Evolutionary conservation across 352 stramenopile genomes (phyloP).

Genomic region (Lagenidium sp.): DNA sequence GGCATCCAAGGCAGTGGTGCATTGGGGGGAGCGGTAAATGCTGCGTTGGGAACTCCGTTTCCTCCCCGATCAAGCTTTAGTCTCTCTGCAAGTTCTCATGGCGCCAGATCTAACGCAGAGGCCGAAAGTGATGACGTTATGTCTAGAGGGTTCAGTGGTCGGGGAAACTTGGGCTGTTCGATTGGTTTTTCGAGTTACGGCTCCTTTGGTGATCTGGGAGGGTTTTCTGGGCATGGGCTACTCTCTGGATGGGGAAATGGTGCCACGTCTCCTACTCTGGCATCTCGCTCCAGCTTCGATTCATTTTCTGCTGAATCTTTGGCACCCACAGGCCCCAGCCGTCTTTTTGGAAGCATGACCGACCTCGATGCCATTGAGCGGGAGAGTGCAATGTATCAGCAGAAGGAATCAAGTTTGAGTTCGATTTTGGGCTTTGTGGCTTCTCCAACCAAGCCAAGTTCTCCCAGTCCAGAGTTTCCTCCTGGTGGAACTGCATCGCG

Average conservation of each 20-base stretch:
- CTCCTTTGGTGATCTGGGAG: constrained; percentile 37
- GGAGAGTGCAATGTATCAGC: constrained; percentile 57
- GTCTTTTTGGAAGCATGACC: constrained; percentile 42
- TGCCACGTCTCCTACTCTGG: too few species aligned
- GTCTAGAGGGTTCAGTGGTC: too few species aligned
- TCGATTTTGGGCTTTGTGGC: constrained; percentile 31
- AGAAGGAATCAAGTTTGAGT: constrained; percentile 65
- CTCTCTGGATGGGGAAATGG: constrained; percentile 46
- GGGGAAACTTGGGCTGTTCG: constrained; percentile 37
- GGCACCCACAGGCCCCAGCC: too few species aligned
- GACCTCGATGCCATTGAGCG: constrained; percentile 67
- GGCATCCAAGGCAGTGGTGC: constrained; percentile 14
- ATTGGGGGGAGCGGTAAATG: constrained; percentile 19
- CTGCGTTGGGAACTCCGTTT: constrained; percentile 3
- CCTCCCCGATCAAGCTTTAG: constrained; percentile 13
- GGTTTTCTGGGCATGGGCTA: constrained; percentile 24
- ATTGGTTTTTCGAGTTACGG: constrained; percentile 58
- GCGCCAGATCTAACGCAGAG: too few species aligned
- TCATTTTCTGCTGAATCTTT: too few species aligned
- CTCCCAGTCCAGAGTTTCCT: not conserved
- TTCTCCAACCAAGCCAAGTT: constrained; percentile 7
- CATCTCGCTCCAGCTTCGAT: too few species aligned
- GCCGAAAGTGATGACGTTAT: too few species aligned
- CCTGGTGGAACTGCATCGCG: constrained; percentile 6
- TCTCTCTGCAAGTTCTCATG: too few species aligned